Base-by-base conservation (phyloP, 148 eudicot species). In the Rheum nobile region DNA sequence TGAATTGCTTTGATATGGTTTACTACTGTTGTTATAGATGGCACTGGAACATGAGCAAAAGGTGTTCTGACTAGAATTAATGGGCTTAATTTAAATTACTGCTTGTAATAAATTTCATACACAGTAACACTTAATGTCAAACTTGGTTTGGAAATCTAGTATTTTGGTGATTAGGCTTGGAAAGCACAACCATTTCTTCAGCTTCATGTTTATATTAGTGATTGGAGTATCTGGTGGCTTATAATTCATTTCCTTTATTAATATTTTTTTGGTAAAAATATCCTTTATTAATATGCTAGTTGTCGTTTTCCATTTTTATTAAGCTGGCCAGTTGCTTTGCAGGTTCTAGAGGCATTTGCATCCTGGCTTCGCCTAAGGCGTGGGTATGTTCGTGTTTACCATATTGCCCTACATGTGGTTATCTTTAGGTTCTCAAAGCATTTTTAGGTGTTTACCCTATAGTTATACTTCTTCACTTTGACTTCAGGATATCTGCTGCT, bases 321-420 rank as follows among this genome's bases (percentile, higher is more conserved):
- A 57, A 47, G 74, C 59, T 80, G 22, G 76, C 38, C 22, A 65
- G 38, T 74, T 76, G 69, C 67, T 71, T 59, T 74, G 77, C 97
- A 95, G 99, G 99, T 89, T 80, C 86, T 95, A 9, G 97, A 92
- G 88, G 97, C 97, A 77, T 95, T 95, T 88, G 94, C 99, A 75
- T 90, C 99, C 35, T 95, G 99, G 99, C 90, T 95, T 80, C 96
- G 97, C 47, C 81, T 95, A 77, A 87, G 96, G 79, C 93, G 86
- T 74, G 92, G 96, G 99, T 95, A 80, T 71, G 85, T 71, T 34
- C 16, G 21, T 32, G 39, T 6, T 32, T 65, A 65, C 41, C 21
- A 34, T 65, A 29, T 14, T 16, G 8, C 70, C 22, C 1, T 32
- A 34, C 41, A 65, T 34, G 70, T 34, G 67, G 67, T 13, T 28